These are phyloP conservation scores for Chlorella ohadii DNA, from an alignment of 139 green algal species.

Conservation along the genomic window DNA sequence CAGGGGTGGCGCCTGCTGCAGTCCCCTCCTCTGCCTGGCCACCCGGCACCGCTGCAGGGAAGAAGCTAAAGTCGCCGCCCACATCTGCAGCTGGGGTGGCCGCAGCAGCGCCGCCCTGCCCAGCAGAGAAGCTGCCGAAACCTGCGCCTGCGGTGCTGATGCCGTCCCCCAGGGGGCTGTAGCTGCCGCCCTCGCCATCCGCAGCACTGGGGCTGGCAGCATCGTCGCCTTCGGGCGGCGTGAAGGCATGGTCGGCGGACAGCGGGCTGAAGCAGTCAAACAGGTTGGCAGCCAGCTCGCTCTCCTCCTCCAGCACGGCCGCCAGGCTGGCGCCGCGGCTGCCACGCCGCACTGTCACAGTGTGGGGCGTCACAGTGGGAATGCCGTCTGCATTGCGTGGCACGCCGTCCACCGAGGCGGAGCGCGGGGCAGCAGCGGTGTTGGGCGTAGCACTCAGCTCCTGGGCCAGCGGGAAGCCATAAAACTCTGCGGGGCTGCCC, in stretches of 20 bases:
- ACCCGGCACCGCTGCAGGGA: neutral
- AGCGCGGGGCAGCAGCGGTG: too few relatives aligned
- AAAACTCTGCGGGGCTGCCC: constrained; percentile 18
- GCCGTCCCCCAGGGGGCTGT: neutral
- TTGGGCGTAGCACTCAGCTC: too few relatives aligned
- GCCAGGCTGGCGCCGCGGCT: neutral
- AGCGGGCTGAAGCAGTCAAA: constrained; percentile 22
- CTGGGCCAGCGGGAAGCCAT: neutral
- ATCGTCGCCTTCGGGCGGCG: neutral
- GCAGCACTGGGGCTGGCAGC: neutral
- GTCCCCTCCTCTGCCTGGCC: neutral
- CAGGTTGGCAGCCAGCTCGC: constrained; percentile 29
- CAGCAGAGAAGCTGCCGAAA: neutral
- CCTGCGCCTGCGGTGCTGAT: too few relatives aligned
- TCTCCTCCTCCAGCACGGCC: neutral
- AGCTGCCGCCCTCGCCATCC: too few relatives aligned
- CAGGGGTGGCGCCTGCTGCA: neutral
- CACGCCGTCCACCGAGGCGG: constrained; percentile 19
- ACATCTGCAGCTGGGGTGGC: neutral
- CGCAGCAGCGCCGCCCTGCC: neutral
- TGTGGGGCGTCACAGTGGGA: constrained; percentile 26
- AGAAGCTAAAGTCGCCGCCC: constrained; percentile 27
- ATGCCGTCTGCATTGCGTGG: constrained; percentile 24
- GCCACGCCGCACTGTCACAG: constrained; percentile 37
- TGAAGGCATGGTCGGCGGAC: too few relatives aligned